phyloP scores from a whole-genome alignment of 2,329 filamentous ascomycete species.

The Colletotrichum sp. region DNA sequence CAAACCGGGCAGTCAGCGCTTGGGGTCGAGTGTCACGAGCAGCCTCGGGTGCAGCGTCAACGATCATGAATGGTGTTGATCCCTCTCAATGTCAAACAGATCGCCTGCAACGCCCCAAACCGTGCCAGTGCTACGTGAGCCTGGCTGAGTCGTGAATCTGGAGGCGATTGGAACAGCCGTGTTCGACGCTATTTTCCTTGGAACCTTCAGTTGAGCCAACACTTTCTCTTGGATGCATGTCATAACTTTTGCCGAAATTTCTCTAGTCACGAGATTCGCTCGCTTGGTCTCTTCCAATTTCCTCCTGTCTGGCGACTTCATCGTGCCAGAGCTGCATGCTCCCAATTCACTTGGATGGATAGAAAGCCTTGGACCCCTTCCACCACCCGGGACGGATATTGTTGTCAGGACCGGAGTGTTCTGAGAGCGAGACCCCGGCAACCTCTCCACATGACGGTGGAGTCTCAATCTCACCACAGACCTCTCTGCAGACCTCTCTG shows the following conservation, averaged over 20 bases:
- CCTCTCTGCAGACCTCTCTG: neutral
- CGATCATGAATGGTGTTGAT: neutral
- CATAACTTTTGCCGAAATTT: neutral
- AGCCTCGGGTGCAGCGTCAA: neutral
- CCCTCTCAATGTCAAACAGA: neutral
- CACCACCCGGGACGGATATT: neutral
- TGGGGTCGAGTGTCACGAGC: neutral
- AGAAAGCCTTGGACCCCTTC: neutral
- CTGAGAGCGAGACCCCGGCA: neutral
- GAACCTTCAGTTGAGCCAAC: neutral
- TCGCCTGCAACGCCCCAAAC: neutral
- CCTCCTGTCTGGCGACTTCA: neutral
- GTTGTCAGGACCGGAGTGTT: neutral
- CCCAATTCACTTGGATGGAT: neutral
- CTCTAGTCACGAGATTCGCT: neutral
- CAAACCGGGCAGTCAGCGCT: neutral
- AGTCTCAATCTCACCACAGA: neutral
- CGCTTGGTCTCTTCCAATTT: neutral
- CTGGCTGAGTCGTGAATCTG: neutral
- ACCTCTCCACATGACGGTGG: neutral
- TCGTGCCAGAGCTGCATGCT: neutral
- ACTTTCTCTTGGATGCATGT: neutral
- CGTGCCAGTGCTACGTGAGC: neutral
- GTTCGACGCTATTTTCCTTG: neutral
- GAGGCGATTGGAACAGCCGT: neutral